Base-by-base conservation (phyloP, 208 protist genomes). In the Crithidia acanthocephali region DNA sequence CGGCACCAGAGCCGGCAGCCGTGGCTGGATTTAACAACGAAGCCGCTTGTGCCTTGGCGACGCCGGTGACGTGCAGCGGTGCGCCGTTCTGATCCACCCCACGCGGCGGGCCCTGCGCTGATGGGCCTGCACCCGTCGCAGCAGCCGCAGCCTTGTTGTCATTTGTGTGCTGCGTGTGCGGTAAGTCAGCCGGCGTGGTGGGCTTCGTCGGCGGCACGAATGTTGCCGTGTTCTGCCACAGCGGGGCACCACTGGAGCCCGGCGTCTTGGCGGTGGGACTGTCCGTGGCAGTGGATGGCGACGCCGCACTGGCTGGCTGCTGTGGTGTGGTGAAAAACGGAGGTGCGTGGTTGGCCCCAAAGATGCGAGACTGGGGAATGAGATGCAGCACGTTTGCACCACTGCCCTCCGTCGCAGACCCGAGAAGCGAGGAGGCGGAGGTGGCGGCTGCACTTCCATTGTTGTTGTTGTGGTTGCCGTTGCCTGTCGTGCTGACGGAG, bases 321-420 rank as follows among this genome's bases (percentile, higher is more conserved):
- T 35, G 59, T 18, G 44, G 61, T 16, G 27, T 5, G 22, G 22
- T 15, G 4, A 44, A 42, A 32, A 32, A 66, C 4, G 47, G 2
- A 4, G 61, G 47, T 4, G 61, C 28, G 44, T 56, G 37, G 20
- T 33, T 53, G 1, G 27, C 7, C 13, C 28, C 27, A 37, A 53
- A 65, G 18, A 30, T 16, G 20, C 59, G 27, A 2, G 44, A 52
- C 44, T 65, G 59, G 1, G 59, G 59, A 4, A 40, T 37, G 25
- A 65, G 44, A 33, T 40, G 59, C 15, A 65, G 28, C 59, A 50
- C 59, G 44, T 52, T 65, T 37, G 59, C 44, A 4, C 20, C 27
- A 13, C 18, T 22, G 20, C 16, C 45, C 18, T 13, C 45, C 25
- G 25, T 7, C 30, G 50, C 50, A 7, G 50, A 15, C n/a, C 50